Conservation (phyloP, 768 basidiomycete species). For the Boletus bicolor region DNA sequence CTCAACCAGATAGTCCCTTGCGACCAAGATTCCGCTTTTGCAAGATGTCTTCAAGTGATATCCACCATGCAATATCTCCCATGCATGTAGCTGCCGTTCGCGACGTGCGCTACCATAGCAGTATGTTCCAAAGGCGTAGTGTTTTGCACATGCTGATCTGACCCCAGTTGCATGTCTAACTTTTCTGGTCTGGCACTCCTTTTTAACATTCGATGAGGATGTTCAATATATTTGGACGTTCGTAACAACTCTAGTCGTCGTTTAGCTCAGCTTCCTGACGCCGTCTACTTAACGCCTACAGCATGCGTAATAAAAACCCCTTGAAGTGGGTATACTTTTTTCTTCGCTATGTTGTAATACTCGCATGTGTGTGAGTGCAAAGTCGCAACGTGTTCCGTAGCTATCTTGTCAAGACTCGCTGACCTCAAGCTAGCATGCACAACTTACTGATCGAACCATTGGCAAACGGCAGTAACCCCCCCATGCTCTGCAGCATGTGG, state of each 20-base stretch:
- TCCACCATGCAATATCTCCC: neutral
- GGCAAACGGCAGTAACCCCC: conserved; percentile 11
- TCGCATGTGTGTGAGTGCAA: conserved; percentile 20
- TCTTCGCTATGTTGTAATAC: conserved; percentile 24
- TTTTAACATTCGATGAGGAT: conserved; percentile 20
- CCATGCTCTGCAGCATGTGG: conserved; percentile 11
- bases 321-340: conserved; percentile 33
- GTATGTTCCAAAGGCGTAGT: neutral
- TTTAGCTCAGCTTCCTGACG: neutral
- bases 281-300: neutral
- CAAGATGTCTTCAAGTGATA: neutral
- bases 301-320: conserved; percentile 19
- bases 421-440: conserved; percentile 10
- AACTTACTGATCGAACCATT: conserved; percentile 9
- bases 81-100: neutral
- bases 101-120: conserved; percentile 10
- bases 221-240: conserved; percentile 22
- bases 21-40: neutral
- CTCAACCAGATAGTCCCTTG: neutral
- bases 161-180: conserved; percentile 12
- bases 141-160: neutral
- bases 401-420: neutral
- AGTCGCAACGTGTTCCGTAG: neutral
- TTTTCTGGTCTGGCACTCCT: conserved; percentile 11
- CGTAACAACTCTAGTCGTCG: neutral